These are phyloP conservation scores for Penicillium salamii DNA, from an alignment of 495 filamentous ascomycete genomes.

Conservation along the genomic window DNA sequence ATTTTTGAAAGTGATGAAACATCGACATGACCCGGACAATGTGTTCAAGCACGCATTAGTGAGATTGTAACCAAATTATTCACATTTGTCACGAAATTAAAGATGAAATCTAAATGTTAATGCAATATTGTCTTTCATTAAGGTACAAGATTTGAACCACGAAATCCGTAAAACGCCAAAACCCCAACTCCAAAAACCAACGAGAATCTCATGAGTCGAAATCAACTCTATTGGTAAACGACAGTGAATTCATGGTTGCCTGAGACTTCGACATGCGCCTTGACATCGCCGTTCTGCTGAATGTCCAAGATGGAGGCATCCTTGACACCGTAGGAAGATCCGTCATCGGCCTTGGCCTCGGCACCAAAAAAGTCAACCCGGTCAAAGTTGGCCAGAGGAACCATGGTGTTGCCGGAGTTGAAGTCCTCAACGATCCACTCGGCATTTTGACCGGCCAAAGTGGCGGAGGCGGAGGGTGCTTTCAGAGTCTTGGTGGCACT, in stretches of 20 bases:
- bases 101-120: not conserved
- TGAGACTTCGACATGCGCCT: slow-evolving; percentile 42
- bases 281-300: slow-evolving; percentile 45
- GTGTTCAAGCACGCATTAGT: slow-evolving; percentile 11
- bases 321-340: slow-evolving; percentile 27
- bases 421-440: slow-evolving; percentile 71
- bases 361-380: slow-evolving; percentile 48
- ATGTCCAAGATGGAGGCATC: slow-evolving; percentile 52
- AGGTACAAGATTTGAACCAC: not conserved
- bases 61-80: not conserved
- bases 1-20: slow-evolving; percentile 7
- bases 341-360: slow-evolving; percentile 32
- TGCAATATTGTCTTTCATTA: not conserved
- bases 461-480: slow-evolving; percentile 32
- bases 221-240: slow-evolving; percentile 17
- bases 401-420: slow-evolving; percentile 41
- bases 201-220: too few species aligned
- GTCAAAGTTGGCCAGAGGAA: slow-evolving; percentile 55
- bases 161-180: not conserved
- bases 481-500: slow-evolving; percentile 50
- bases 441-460: slow-evolving; percentile 47
- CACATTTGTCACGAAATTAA: not conserved
- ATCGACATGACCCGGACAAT: slow-evolving; percentile 10
- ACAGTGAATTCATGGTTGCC: slow-evolving; percentile 39
- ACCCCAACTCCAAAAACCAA: slow-evolving; percentile 1